These are phyloP conservation scores for Xylaria digitata DNA, from an alignment of 2,329 filamentous ascomycete genomes.

Conservation along the genomic window DNA sequence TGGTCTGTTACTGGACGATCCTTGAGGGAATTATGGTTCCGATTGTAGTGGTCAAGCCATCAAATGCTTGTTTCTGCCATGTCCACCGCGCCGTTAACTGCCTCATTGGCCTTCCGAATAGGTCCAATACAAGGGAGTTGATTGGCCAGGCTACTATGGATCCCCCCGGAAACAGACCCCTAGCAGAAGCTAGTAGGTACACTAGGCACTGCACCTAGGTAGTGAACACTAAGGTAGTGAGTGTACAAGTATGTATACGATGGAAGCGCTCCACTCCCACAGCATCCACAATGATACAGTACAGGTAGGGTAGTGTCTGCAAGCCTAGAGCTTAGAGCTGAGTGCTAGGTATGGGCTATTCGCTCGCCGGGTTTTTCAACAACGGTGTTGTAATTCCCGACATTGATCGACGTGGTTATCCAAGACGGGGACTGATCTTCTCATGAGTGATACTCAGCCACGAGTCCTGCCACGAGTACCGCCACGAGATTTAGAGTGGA, in stretches of 20 bases:
- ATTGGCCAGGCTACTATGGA: constrained; percentile 22
- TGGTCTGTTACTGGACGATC: constrained; percentile 17
- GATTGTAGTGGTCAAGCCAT: constrained; percentile 23
- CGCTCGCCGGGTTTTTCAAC: constrained; percentile 4
- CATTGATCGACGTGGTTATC: not conserved
- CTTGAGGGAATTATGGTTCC: constrained; percentile 35
- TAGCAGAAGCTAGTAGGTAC: not conserved
- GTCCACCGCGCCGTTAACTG: not conserved
- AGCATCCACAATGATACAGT: not conserved
- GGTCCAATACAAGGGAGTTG: constrained; percentile 10
- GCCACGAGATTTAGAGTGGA: not conserved
- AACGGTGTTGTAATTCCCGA: constrained; percentile 16
- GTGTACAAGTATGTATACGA: too few species aligned
- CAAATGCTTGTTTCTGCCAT: constrained; percentile 35
- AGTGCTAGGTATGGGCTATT: not conserved
- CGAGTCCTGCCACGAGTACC: not conserved
- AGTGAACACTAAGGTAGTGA: too few species aligned
- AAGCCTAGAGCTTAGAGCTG: not conserved
- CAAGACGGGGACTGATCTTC: constrained; percentile 18
- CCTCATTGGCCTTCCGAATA: constrained; percentile 29
- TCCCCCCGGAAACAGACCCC: constrained; percentile 19
- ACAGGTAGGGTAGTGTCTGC: not conserved
- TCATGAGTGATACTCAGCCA: not conserved
- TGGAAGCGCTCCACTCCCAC: too few species aligned
- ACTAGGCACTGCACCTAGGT: too few species aligned